These are phyloP conservation scores for Podaxis pistillaris DNA, from an alignment of 768 basidiomycete species.

Conservation along the genomic window DNA sequence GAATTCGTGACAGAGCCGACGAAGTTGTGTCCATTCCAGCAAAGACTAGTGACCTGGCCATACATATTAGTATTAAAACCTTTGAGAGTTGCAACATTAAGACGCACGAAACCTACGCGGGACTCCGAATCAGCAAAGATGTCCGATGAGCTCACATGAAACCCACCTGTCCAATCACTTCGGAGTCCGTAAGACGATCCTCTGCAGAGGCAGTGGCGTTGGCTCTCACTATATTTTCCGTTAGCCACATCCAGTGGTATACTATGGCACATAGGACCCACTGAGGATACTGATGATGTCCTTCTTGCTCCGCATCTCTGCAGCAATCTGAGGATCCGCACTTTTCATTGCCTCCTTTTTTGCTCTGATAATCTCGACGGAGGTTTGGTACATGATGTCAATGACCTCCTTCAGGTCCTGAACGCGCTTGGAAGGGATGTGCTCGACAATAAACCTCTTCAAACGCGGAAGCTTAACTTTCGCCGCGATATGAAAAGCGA, in stretches of 20 bases:
- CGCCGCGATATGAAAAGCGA: conserved; percentile 12
- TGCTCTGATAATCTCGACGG: conserved; percentile 29
- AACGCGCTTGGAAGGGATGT: conserved; percentile 28
- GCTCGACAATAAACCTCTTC: conserved; percentile 28
- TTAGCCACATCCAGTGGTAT: not conserved
- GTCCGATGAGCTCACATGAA: not conserved
- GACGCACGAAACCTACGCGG: conserved; percentile 6
- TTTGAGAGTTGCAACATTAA: not conserved
- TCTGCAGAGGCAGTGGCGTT: conserved; percentile 30
- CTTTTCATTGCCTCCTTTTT: conserved; percentile 32
- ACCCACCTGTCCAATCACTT: conserved; percentile 35
- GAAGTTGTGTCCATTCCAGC: conserved; percentile 31
- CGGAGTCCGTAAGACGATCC: conserved; percentile 29
- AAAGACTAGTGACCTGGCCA: conserved; percentile 25
- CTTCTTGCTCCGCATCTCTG: conserved; percentile 33
- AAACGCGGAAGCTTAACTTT: conserved; percentile 25
- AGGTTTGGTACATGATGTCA: conserved; percentile 31
- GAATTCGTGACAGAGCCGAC: conserved; percentile 25
- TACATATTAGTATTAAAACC: not conserved
- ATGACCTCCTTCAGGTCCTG: conserved; percentile 28
- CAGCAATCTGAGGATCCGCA: conserved; percentile 28
- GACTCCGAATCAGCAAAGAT: not conserved
- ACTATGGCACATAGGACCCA: conserved; percentile 19
- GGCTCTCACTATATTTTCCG: conserved; percentile 30
- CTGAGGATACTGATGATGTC: conserved; percentile 43